Conservation (phyloP, 2,329 filamentous ascomycete species). For the Colletotrichum australisinense region DNA sequence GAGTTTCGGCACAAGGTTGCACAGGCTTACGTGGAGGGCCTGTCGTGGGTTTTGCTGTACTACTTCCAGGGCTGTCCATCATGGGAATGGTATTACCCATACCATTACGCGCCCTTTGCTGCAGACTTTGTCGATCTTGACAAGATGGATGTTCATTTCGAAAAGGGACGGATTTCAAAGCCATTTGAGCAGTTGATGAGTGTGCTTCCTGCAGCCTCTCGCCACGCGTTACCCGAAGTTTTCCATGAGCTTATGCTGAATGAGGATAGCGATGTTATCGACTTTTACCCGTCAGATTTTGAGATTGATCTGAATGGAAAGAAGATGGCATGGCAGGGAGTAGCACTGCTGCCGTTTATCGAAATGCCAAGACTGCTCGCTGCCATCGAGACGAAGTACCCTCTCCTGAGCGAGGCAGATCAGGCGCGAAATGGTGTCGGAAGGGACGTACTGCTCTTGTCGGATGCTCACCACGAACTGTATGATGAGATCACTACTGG, state of each 20-base stretch:
- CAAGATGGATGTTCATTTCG: constrained; percentile 83
- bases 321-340: constrained; percentile 98
- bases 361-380: constrained; percentile 87
- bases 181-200: constrained; percentile 99
- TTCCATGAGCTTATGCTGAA: constrained; percentile 94
- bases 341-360: constrained; percentile 94
- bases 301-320: constrained; percentile 95
- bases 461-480: constrained; percentile 80
- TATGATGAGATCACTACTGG: constrained; percentile 86
- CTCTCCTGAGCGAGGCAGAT: constrained; percentile 81
- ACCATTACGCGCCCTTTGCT: constrained; percentile 98
- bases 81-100: constrained; percentile 99
- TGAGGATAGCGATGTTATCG: constrained; percentile 89
- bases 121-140: constrained; percentile 90
- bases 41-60: constrained; percentile 95
- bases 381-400: constrained; percentile 87
- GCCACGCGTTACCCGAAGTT: constrained; percentile 86
- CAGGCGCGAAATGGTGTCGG: constrained; percentile 82
- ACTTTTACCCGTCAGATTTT: constrained; percentile 97
- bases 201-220: constrained; percentile 91
- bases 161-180: constrained; percentile 85
- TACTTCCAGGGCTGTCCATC: constrained; percentile 99
- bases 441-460: constrained; percentile 84
- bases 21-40: constrained; percentile 90
- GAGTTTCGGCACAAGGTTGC: constrained; percentile 92